These are phyloP conservation scores for Bipolaris cookei DNA, from an alignment of 2,329 filamentous ascomycete species.

Conservation along the genomic window DNA sequence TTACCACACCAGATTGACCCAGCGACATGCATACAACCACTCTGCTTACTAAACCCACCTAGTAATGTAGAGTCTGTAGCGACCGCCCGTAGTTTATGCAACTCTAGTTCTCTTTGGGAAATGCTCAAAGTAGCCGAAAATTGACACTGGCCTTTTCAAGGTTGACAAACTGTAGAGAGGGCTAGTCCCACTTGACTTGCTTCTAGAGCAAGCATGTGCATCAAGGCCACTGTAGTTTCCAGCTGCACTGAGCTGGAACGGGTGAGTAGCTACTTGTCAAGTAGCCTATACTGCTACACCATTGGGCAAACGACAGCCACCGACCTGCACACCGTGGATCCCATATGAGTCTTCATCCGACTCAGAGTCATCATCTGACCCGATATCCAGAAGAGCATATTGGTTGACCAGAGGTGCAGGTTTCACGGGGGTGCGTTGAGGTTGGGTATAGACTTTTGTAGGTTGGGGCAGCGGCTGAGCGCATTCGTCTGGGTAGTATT, in stretches of 20 bases:
- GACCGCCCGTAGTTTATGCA: not conserved
- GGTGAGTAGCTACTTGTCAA: not conserved
- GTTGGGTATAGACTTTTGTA: slow-evolving; percentile 15
- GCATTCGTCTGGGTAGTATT: slow-evolving; percentile 77
- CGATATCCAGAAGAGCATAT: slow-evolving; percentile 40
- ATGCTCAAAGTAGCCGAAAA: not conserved
- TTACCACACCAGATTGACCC: not conserved
- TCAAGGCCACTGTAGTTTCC: not conserved
- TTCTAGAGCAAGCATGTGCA: not conserved
- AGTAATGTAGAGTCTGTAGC: not conserved
- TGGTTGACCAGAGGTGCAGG: slow-evolving; percentile 36
- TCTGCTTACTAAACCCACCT: not conserved
- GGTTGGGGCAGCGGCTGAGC: slow-evolving; percentile 60
- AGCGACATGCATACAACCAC: not conserved
- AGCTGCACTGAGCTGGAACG: not conserved
- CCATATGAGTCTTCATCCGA: slow-evolving; percentile 35
- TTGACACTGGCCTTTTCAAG: not conserved
- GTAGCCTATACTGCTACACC: slow-evolving; percentile 25
- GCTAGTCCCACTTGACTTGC: not conserved
- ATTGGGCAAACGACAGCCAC: slow-evolving; percentile 29
- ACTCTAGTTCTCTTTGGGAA: not conserved
- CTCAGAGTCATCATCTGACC: slow-evolving; percentile 35
- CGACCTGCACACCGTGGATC: slow-evolving; percentile 29
- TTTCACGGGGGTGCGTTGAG: slow-evolving; percentile 21
- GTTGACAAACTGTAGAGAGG: not conserved